These are phyloP conservation scores for Kwoniella botswanensis DNA, from an alignment of 768 basidiomycete genomes.

Conservation along the genomic window DNA sequence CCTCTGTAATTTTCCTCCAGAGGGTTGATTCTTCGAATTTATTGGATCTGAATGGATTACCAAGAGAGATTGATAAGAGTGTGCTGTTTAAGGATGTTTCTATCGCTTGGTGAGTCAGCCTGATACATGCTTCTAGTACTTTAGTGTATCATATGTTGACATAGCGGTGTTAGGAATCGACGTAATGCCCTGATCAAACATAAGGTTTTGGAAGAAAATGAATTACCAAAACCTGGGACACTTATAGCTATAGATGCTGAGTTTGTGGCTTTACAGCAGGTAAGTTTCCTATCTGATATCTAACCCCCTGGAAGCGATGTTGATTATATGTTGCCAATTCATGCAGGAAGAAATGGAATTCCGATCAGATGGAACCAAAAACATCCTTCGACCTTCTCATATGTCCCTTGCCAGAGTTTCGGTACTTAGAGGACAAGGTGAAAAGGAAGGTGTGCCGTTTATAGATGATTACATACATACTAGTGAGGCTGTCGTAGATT, in stretches of 20 bases:
- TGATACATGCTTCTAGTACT: no score
- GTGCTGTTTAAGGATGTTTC: constrained; percentile 86
- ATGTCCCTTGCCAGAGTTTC: constrained; percentile 93
- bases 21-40: constrained; percentile 67
- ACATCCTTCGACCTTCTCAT: constrained; percentile 86
- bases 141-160: background rate
- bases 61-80: constrained; percentile 70
- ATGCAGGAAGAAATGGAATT: constrained; percentile 89
- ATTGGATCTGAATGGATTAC: constrained; percentile 71
- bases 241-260: constrained; percentile 96
- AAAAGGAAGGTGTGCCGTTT: constrained; percentile 81
- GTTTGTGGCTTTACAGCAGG: constrained; percentile 96
- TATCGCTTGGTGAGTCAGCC: constrained; percentile 71
- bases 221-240: constrained; percentile 83
- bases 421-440: constrained; percentile 83
- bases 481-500: constrained; percentile 92
- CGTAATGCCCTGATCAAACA: constrained; percentile 77
- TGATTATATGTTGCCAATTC: background rate
- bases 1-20: constrained; percentile 88
- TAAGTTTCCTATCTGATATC: constrained; percentile 46
- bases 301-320: no score
- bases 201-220: constrained; percentile 70
- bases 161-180: constrained; percentile 67
- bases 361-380: constrained; percentile 91
- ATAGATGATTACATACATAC: constrained; percentile 99